Conservation (phyloP, 2,329 filamentous ascomycete species). For the Penicillium hordei region DNA sequence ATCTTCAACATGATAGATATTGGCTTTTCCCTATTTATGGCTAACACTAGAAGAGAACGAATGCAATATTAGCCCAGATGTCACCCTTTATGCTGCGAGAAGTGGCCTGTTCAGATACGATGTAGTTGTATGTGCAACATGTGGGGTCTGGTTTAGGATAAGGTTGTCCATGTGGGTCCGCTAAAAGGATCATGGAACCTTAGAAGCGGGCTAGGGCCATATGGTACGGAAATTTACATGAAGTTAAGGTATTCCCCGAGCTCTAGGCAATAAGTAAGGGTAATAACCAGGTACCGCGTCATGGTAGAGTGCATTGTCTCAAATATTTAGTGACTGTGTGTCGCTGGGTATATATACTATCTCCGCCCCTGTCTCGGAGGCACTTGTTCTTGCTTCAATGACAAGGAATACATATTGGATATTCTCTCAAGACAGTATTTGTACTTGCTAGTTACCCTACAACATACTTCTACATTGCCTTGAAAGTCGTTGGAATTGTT, state of each 20-base stretch:
- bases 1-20: too few relatives aligned
- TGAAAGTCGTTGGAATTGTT: not conserved
- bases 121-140: too few relatives aligned
- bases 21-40: too few relatives aligned
- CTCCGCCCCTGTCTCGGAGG: too few relatives aligned
- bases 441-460: not conserved
- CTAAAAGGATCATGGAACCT: not conserved
- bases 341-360: too few relatives aligned
- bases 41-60: too few relatives aligned
- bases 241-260: not conserved
- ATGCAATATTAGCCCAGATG: too few relatives aligned
- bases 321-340: too few relatives aligned
- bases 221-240: not conserved
- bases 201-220: not conserved
- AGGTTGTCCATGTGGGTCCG: not conserved
- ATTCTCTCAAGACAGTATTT: not conserved
- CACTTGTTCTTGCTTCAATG: not conserved
- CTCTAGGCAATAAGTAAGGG: too few relatives aligned
- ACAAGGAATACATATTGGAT: not conserved
- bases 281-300: not conserved
- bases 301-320: not conserved
- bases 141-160: not conserved
- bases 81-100: too few relatives aligned
- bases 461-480: too few relatives aligned
- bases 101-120: too few relatives aligned